Base-by-base conservation (phyloP, 257 asterid species). In the Solanum dulcamara region DNA sequence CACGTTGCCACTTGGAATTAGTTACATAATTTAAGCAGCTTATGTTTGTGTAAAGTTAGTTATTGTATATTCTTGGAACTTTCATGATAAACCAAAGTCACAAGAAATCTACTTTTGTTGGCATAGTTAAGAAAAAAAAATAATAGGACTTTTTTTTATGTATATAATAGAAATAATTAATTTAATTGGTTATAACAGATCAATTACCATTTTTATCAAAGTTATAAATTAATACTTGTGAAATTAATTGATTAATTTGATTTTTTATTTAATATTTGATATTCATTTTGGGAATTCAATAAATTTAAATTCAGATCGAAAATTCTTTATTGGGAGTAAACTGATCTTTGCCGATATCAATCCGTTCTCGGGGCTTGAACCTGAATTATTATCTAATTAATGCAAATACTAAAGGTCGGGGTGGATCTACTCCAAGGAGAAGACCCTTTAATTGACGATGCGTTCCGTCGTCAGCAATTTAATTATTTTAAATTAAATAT, bases 31-130 rank as follows among this genome's bases (percentile, higher is more conserved):
- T 89, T 72, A 57, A 51, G 87, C 74, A 88, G 80, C 66, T 89
- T 82, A 88, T 88, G 92, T 90, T 92, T 86, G 90, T 92, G 90
- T 88, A 75, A 70, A 83, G 91, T 90, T 93, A 85, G 92, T 91
- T 90, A 89, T 90, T 85, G 92, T 83, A 75, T 85, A 86, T 85
- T 86, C 87, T 53, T 74, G 89, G 91, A 88, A 85, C 79, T 88
- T 88, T 85, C 85, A 88, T 86, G 89, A 81, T 87, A 88, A 87
- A 82, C 93, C 91, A 90, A 87, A 37, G 84, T 88, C 81, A 89
- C 93, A 94, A 92, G 95, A 85, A 87, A 94, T 81, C 89, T 87
- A 42, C 17, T 35, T 85, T 80, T 88, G 38, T 83, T 83, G 87
- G 81, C 24, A 86, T 55, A 59, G 71, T 83, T 14, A 6, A 85